Percentiles rank a stretch among this genome's conserved stretches.
These are phyloP conservation scores for Cercospora beticola DNA, from an alignment of 2,329 filamentous ascomycete genomes.

Conservation along the genomic window DNA sequence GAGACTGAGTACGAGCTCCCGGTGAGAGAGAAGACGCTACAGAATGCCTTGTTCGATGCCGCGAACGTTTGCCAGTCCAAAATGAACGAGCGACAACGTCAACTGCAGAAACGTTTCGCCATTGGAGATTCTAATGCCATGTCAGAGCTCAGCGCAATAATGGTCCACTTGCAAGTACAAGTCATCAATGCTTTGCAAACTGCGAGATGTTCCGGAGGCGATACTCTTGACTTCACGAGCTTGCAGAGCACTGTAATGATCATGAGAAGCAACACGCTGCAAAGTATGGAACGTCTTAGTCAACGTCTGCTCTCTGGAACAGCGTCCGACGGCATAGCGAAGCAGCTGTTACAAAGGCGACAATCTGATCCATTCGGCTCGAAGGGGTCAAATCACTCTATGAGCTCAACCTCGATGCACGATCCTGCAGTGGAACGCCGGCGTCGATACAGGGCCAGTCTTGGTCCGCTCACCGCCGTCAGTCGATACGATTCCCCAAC, in stretches of 20 bases:
- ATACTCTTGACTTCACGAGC: constrained; percentile 37
- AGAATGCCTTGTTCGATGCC: constrained; percentile 41
- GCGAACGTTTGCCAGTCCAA: constrained; percentile 39
- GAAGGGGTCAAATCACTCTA: not conserved
- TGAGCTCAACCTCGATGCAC: not conserved
- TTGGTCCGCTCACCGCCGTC: not conserved
- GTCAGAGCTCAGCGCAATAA: constrained; percentile 35
- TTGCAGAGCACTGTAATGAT: constrained; percentile 40
- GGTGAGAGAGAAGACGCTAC: constrained; percentile 41
- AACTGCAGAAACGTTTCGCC: constrained; percentile 40
- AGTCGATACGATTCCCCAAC: not conserved
- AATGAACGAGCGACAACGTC: constrained; percentile 38
- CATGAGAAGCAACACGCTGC: constrained; percentile 16
- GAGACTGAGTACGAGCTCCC: constrained; percentile 32
- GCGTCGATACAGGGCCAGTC: not conserved
- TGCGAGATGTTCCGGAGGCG: constrained; percentile 38
- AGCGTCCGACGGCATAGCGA: not conserved
- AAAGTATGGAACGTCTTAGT: constrained; percentile 38
- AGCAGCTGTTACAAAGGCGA: not conserved
- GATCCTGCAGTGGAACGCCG: not conserved
- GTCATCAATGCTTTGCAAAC: constrained; percentile 43
- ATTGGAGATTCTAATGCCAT: constrained; percentile 42
- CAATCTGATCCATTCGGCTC: not conserved
- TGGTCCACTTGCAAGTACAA: constrained; percentile 43
- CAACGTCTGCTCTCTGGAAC: constrained; percentile 8